Base-by-base conservation (phyloP, 257 asterid genomes). In the Lantana camara region DNA sequence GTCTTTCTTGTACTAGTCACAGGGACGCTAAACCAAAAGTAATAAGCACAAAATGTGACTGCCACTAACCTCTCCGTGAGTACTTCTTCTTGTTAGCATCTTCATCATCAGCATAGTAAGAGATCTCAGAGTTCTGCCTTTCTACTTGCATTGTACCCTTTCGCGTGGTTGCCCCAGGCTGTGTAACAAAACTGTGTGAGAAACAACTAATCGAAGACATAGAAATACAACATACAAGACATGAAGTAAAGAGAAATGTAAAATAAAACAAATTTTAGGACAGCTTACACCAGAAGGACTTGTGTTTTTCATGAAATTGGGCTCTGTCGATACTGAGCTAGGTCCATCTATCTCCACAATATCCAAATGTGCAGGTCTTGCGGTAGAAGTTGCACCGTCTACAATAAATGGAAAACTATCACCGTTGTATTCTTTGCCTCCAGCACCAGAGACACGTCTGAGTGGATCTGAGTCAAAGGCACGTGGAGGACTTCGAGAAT, bases 101-200 rank as follows among this genome's bases (percentile, higher is more conserved):
- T 74, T 92, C 97, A 63, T 92, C 97, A 63, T 92, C 96, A 21
- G 85, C 90, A 75, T 77, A 89, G 76, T 92, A 92, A 22, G 86
- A 75, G 57, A 67, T 57, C 76, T 92, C 98, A 38, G 98, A 89
- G 69, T 79, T 85, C 72, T 85, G 96, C 75, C 83, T 85, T 51
- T 92, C 97, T 53, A 55, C 79, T 77, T 81, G 98, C 60, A 63
- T 12, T 37, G 85, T 72, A 76, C 73, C 77, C 79, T 92, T 89
- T 47, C 96, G 79, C 20, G 97, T 92, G 66, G 97, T 82, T 30
- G 95, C 94, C 74, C 86, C 89, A 53, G 91, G 91, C 97, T 90
- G 87, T 37, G 59, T 27, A 54, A 65, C 66, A 67, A 5, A 58
- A 48, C 44, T 20, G 61, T 46, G 9, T 44, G 52, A 63, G 56